Percentiles rank a stretch among this genome's conserved stretches.
phyloP scores from a whole-genome alignment of 768 basidiomycete genomes.

The Mycena galericulata region DNA sequence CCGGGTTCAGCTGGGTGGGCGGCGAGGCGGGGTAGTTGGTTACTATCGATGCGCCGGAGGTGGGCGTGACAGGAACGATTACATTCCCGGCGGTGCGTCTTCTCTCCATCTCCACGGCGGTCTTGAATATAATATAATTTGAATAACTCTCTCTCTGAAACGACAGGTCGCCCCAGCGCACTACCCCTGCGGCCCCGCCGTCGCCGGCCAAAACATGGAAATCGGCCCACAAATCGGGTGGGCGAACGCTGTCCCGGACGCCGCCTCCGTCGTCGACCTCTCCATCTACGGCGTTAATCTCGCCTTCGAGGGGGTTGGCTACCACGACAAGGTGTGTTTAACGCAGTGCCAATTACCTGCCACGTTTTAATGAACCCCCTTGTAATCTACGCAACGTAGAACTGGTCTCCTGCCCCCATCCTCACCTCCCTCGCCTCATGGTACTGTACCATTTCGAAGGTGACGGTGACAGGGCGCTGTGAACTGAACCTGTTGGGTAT shows the following conservation, averaged over 20 bases:
- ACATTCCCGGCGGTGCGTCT: constrained; percentile 10
- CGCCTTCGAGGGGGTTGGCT: constrained; percentile 22
- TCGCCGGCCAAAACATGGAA: too few species aligned
- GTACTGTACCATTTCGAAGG: too few species aligned
- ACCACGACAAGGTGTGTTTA: constrained; percentile 31
- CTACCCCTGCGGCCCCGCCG: too few species aligned
- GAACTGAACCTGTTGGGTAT: too few species aligned
- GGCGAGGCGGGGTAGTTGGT: constrained; percentile 20
- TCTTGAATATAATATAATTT: not conserved
- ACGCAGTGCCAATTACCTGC: too few species aligned
- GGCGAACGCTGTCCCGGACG: too few species aligned
- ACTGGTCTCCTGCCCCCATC: too few species aligned
- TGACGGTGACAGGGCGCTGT: too few species aligned
- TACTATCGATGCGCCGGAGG: constrained; percentile 17
- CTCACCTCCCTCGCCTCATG: constrained; percentile 22
- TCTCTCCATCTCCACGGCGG: too few species aligned
- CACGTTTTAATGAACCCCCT: too few species aligned
- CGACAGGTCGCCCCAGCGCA: constrained; percentile 32
- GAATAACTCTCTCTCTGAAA: not conserved
- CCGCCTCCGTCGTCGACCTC: constrained; percentile 20
- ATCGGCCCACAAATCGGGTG: too few species aligned
- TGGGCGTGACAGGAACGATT: constrained; percentile 27
- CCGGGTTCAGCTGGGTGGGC: constrained; percentile 28
- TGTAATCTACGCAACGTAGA: too few species aligned
- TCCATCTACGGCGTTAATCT: constrained; percentile 16